Evolutionary conservation across 139 green algal genomes (phyloP).

Genomic region (Eudorina sp.): DNA sequence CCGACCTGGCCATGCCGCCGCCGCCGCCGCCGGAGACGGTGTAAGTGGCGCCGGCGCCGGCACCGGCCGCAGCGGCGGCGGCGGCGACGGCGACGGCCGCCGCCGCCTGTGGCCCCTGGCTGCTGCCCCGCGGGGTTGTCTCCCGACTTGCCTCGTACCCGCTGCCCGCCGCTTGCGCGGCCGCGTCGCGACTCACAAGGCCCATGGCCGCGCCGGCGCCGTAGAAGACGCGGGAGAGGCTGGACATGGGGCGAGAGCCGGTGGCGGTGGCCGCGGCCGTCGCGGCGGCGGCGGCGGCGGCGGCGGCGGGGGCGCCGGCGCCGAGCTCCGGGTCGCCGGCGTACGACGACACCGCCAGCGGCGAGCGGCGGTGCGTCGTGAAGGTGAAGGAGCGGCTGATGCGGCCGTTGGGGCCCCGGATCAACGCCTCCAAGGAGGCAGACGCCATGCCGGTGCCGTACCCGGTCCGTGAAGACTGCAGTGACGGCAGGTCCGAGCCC

Average conservation of each 20-base stretch:
- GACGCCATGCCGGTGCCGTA: background rate
- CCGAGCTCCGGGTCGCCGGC: slow-evolving; percentile 28
- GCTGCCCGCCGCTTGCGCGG: background rate
- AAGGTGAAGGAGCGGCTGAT: slow-evolving; percentile 42
- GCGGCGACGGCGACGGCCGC: background rate
- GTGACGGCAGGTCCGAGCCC: background rate
- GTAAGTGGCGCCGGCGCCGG: background rate
- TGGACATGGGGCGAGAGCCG: background rate
- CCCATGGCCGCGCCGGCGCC: background rate
- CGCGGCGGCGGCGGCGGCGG: background rate
- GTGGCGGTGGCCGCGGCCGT: background rate
- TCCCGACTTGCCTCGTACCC: background rate
- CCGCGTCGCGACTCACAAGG: background rate
- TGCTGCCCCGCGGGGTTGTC: background rate
- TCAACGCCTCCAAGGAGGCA: slow-evolving; percentile 1
- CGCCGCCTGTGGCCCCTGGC: background rate
- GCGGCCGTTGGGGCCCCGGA: background rate
- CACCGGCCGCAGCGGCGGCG: background rate
- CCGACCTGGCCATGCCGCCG: background rate
- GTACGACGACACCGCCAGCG: slow-evolving; percentile 33
- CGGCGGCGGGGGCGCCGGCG: too few relatives aligned
- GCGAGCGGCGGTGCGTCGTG: slow-evolving; percentile 30
- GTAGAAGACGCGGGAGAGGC: slow-evolving; percentile 14
- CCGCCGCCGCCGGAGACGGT: background rate
- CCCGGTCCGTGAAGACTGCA: background rate